Percentiles rank a stretch among this genome's conserved stretches.
These are phyloP conservation scores for Acmispon strigosus DNA, from an alignment of 306 rosid genomes.

Conservation along the genomic window DNA sequence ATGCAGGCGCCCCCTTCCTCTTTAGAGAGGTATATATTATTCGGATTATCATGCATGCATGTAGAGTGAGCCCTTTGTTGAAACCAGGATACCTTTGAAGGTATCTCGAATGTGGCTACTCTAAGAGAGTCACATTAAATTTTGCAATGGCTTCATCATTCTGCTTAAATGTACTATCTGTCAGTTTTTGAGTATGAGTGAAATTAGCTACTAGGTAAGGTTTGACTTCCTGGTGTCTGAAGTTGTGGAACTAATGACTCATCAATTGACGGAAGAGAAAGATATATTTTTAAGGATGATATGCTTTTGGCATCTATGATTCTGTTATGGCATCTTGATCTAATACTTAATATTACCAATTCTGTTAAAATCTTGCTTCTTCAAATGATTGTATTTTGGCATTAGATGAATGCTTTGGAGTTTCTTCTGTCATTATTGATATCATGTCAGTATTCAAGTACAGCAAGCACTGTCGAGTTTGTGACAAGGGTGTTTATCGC, in stretches of 20 bases:
- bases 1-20: background rate
- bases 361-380: background rate
- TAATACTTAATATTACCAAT: background rate
- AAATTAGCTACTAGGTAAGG: background rate
- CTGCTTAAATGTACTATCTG: background rate
- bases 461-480: slow-evolving; percentile 96
- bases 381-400: background rate
- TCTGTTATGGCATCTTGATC: slow-evolving; percentile 3
- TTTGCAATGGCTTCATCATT: slow-evolving; percentile 4
- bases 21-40: background rate
- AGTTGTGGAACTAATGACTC: background rate
- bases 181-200: background rate
- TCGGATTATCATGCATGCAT: no score
- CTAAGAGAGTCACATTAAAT: background rate
- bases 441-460: slow-evolving; percentile 78
- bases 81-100: background rate
- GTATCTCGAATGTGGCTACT: background rate
- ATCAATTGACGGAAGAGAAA: background rate
- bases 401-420: background rate
- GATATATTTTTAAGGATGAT: background rate
- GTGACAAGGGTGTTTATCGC: slow-evolving; percentile 88
- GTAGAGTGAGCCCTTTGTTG: background rate
- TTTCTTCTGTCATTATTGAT: slow-evolving; percentile 1
- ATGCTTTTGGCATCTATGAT: background rate
- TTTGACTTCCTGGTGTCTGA: background rate